Evolutionary conservation across 352 stramenopile species (phyloP).

Genomic region (Pythium guiyangense): DNA sequence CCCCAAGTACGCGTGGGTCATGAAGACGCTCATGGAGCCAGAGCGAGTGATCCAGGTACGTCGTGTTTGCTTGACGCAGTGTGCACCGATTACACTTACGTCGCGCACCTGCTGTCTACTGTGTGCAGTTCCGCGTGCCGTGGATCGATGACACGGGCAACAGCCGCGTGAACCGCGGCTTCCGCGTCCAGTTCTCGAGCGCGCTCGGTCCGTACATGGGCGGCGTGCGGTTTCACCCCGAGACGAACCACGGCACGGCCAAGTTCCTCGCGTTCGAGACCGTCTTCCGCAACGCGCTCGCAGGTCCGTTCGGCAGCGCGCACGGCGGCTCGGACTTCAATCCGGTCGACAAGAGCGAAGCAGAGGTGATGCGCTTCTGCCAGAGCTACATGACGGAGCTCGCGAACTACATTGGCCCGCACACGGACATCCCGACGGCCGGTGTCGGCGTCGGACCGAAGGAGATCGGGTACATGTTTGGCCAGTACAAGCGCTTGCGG

Average conservation of each 20-base stretch:
- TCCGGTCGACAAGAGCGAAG: constrained; percentile 95
- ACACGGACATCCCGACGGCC: constrained; percentile 94
- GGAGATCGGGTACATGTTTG: constrained; percentile 97
- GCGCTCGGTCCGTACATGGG: constrained; percentile 93
- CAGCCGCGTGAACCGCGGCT: constrained; percentile 94
- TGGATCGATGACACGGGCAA: constrained; percentile 97
- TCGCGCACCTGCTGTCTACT: neutral
- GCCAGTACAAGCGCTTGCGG: constrained; percentile 96
- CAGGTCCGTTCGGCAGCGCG: constrained; percentile 64
- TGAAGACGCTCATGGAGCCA: constrained; percentile 94
- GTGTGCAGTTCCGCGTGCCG: constrained; percentile 90
- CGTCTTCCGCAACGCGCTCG: constrained; percentile 95
- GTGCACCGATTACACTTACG: too few species aligned
- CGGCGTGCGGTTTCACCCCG: constrained; percentile 92
- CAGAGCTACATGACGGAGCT: constrained; percentile 98
- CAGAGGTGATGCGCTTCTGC: constrained; percentile 98
- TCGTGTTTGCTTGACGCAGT: neutral
- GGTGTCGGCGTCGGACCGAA: constrained; percentile 92
- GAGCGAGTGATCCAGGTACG: constrained; percentile 86
- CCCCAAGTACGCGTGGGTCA: constrained; percentile 87
- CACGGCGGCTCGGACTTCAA: constrained; percentile 97
- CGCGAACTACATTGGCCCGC: constrained; percentile 96
- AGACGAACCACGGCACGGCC: constrained; percentile 86
- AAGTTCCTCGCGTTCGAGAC: constrained; percentile 94
- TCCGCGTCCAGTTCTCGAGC: constrained; percentile 96